Evolutionary conservation across 768 basidiomycete species (phyloP).

Genomic region (Amanita pseudoporphyria): DNA sequence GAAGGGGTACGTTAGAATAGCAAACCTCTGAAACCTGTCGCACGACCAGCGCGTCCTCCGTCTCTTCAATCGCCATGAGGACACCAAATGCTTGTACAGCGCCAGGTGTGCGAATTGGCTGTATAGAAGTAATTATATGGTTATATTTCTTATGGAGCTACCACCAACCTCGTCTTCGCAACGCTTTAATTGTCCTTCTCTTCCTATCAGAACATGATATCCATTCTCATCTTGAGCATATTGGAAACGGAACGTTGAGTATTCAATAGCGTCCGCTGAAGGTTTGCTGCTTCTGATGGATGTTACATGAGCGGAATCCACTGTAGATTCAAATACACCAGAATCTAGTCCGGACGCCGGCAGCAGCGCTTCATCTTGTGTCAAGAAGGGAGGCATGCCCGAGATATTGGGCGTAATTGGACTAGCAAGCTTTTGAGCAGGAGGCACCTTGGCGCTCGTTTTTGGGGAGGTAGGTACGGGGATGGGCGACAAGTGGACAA

Average conservation of each 20-base stretch:
- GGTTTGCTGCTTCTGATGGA: background rate
- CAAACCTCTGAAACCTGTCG: conserved; percentile 74
- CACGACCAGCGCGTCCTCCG: conserved; percentile 47
- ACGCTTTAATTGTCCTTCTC: conserved; percentile 51
- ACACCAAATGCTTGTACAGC: conserved; percentile 82
- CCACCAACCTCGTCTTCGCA: conserved; percentile 71
- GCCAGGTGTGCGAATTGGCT: conserved; percentile 78
- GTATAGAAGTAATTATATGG: conserved; percentile 4
- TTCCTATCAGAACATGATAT: conserved; percentile 58
- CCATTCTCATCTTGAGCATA: conserved; percentile 57
- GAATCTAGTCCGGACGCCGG: background rate
- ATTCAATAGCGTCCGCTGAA: conserved; percentile 11
- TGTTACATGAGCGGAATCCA: background rate
- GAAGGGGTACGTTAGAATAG: conserved; percentile 1
- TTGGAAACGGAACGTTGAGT: conserved; percentile 52
- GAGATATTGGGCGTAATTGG: background rate
- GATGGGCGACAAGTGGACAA: conserved; percentile 32
- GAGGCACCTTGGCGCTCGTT: background rate
- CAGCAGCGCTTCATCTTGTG: background rate
- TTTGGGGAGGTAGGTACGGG: conserved; percentile 11
- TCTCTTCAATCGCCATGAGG: conserved; percentile 58
- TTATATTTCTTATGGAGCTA: background rate
- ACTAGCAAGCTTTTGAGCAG: background rate
- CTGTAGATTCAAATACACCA: background rate
- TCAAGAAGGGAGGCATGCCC: background rate